Conservation (phyloP, 2,329 filamentous ascomycete species). For the Venturia pyrina region DNA sequence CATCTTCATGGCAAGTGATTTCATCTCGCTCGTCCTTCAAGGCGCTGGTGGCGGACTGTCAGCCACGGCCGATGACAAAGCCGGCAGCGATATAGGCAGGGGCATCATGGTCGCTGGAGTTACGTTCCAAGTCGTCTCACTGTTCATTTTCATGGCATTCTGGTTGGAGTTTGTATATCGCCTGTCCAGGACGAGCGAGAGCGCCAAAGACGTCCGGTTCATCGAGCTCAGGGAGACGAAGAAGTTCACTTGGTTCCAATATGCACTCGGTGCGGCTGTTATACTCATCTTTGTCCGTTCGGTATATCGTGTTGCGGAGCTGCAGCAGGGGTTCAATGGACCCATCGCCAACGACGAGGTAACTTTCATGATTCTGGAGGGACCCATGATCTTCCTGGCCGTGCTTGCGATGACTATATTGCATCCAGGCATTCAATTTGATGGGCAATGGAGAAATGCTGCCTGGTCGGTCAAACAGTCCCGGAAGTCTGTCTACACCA, state of each 20-base stretch:
- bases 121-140: slow-evolving; percentile 44
- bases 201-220: not conserved
- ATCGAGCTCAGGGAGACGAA: not conserved
- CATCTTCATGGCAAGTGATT: slow-evolving; percentile 41
- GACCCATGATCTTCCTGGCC: slow-evolving; percentile 43
- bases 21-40: slow-evolving; percentile 35
- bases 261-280: slow-evolving; percentile 29
- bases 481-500: not conserved
- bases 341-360: slow-evolving; percentile 38
- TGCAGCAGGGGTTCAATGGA: slow-evolving; percentile 36
- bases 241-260: slow-evolving; percentile 14
- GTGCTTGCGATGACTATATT: slow-evolving; percentile 35
- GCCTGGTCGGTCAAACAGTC: slow-evolving; percentile 3
- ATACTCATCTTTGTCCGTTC: slow-evolving; percentile 38
- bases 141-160: slow-evolving; percentile 37
- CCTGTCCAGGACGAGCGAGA: slow-evolving; percentile 4
- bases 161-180: slow-evolving; percentile 26
- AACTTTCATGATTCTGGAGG: slow-evolving; percentile 42
- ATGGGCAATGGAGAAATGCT: slow-evolving; percentile 11
- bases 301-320: slow-evolving; percentile 40
- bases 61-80: slow-evolving; percentile 36
- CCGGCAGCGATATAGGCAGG: slow-evolving; percentile 38
- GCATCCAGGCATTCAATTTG: slow-evolving; percentile 33
- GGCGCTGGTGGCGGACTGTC: slow-evolving; percentile 41
- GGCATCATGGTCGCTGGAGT: slow-evolving; percentile 50